Percentiles rank a stretch among this genome's conserved stretches.
phyloP scores from a whole-genome alignment of 2,329 filamentous ascomycete genomes.

The Epichloe typhina region DNA sequence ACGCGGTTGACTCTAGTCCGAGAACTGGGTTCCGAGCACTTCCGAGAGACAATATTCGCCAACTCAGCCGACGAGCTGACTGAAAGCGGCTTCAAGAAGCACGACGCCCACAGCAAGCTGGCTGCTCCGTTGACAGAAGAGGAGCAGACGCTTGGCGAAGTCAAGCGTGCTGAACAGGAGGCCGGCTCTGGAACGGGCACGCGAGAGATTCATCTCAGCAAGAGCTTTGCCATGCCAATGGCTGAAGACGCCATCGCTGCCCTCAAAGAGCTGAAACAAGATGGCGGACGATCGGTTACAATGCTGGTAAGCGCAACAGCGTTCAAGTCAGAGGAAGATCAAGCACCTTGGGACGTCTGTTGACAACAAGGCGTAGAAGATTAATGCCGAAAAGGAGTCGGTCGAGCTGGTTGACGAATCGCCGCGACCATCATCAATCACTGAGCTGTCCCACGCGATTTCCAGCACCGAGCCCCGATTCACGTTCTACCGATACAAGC shows the following conservation, averaged over 20 bases:
- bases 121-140: constrained; percentile 67
- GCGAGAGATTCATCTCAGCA: constrained; percentile 46
- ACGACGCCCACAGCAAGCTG: constrained; percentile 52
- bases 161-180: constrained; percentile 63
- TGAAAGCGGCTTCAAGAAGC: constrained; percentile 54
- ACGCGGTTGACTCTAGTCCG: constrained; percentile 63
- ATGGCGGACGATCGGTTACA: constrained; percentile 38
- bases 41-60: constrained; percentile 62
- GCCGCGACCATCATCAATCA: constrained; percentile 38
- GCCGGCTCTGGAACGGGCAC: constrained; percentile 54
- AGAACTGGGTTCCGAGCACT: constrained; percentile 67
- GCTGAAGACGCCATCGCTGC: constrained; percentile 51
- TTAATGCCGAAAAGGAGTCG: constrained; percentile 56
- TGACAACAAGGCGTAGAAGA: constrained; percentile 37
- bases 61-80: constrained; percentile 59
- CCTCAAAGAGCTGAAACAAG: constrained; percentile 43
- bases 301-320: constrained; percentile 44
- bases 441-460: constrained; percentile 46
- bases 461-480: constrained; percentile 59
- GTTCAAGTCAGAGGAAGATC: not conserved
- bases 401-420: constrained; percentile 50
- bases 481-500: constrained; percentile 59
- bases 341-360: not conserved
- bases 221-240: constrained; percentile 43
- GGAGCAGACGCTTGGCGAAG: constrained; percentile 56